Conservation (phyloP, 1,139 yeast genomes). For the Yamadazyma spencermartinsiae region DNA sequence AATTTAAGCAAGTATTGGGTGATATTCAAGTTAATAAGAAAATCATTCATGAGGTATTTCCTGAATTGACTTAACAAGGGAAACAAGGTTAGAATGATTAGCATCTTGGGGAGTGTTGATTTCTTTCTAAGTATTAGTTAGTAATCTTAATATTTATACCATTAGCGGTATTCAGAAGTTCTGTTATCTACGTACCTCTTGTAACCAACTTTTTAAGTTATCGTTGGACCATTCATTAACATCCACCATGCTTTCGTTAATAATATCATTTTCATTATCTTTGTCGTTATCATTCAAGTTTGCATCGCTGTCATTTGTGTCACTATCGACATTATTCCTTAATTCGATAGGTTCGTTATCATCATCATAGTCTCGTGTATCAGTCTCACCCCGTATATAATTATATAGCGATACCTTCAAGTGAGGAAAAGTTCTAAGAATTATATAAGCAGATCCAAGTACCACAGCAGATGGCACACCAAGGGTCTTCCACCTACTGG, state of each 20-base stretch:
- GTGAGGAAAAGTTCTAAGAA: slow-evolving; percentile 56
- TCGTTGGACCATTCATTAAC: slow-evolving; percentile 41
- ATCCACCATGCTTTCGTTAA: slow-evolving; percentile 25
- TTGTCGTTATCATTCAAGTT: slow-evolving; percentile 6
- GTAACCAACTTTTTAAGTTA: slow-evolving; percentile 38
- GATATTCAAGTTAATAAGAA: slow-evolving; percentile 22
- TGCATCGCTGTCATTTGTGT: neutral
- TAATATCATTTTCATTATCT: slow-evolving; percentile 11
- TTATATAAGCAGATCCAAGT: slow-evolving; percentile 44
- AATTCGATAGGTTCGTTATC: slow-evolving; percentile 27
- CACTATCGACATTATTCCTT: slow-evolving; percentile 6
- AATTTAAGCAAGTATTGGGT: slow-evolving; percentile 19
- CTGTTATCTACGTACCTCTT: slow-evolving; percentile 27
- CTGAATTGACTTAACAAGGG: slow-evolving; percentile 48
- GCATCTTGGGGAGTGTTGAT: slow-evolving; percentile 49
- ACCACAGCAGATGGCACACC: slow-evolving; percentile 37
- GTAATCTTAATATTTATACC: slow-evolving; percentile 19
- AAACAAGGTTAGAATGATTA: slow-evolving; percentile 46
- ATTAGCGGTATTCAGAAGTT: neutral
- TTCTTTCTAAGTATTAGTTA: slow-evolving; percentile 42
- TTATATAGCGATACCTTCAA: slow-evolving; percentile 30
- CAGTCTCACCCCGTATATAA: slow-evolving; percentile 23
- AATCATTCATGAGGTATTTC: slow-evolving; percentile 25
- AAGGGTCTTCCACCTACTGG: slow-evolving; percentile 6
- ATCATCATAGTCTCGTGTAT: slow-evolving; percentile 16